These are phyloP conservation scores for Kondoa subrosea DNA, from an alignment of 768 basidiomycete species.

Conservation along the genomic window DNA sequence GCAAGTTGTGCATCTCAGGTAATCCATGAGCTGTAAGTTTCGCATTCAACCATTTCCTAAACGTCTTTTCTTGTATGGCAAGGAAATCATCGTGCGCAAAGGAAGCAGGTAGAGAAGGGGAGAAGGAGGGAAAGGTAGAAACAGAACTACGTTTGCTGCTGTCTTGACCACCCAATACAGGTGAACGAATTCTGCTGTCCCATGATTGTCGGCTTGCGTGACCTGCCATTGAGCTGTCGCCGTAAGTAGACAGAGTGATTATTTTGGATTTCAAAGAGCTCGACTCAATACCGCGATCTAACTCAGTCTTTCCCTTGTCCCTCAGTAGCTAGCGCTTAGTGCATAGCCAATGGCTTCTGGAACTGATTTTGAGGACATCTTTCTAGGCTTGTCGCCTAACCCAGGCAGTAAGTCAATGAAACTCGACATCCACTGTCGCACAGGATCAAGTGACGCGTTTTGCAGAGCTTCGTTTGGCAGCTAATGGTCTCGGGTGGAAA, in stretches of 20 bases:
- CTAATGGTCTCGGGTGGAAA: constrained; percentile 87
- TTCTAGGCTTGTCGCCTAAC: constrained; percentile 52
- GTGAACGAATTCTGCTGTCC: no score
- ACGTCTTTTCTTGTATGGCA: constrained; percentile 2
- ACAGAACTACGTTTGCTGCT: constrained; percentile 1
- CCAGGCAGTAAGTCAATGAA: constrained; percentile 48
- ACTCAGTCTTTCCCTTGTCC: no score
- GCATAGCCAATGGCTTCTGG: background rate
- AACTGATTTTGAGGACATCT: constrained; percentile 70
- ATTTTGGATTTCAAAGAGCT: no score
- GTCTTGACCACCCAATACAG: background rate
- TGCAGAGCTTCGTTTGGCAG: constrained; percentile 53
- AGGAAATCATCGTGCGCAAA: background rate
- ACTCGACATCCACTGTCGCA: background rate
- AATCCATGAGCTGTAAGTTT: constrained; percentile 73
- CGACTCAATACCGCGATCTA: background rate
- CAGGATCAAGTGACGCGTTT: background rate
- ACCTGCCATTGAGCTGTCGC: no score
- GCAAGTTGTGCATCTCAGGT: constrained; percentile 73
- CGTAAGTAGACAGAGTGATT: no score
- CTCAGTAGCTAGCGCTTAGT: no score
- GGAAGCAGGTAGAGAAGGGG: background rate
- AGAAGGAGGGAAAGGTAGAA: background rate
- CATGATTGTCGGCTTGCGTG: constrained; percentile 5
- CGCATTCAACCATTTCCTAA: constrained; percentile 56